Conservation (phyloP, 495 filamentous ascomycete genomes). For the Paragyromitra xinjiangensis region DNA sequence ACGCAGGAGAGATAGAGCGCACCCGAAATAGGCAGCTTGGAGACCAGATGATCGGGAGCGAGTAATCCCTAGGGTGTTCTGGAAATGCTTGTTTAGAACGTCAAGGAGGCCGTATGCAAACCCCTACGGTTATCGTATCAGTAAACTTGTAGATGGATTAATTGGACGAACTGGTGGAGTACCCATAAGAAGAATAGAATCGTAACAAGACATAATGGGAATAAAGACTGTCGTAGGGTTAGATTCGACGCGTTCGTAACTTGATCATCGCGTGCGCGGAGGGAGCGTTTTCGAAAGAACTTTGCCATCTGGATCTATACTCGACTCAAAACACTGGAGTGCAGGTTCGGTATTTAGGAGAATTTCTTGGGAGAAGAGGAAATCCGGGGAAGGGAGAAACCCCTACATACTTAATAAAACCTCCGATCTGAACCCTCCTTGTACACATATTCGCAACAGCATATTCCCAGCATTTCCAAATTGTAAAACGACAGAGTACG, state of each 20-base stretch:
- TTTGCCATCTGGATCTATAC: conserved; percentile 31
- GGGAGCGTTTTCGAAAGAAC: conserved; percentile 45
- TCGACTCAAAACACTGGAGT: neutral
- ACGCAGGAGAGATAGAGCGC: neutral
- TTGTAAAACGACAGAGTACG: neutral
- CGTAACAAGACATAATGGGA: conserved; percentile 50
- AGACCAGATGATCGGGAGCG: conserved; percentile 54
- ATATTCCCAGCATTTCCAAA: neutral
- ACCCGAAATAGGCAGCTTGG: conserved; percentile 57
- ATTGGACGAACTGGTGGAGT: neutral
- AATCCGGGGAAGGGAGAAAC: conserved; percentile 24
- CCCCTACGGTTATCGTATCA: conserved; percentile 29
- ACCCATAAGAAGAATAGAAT: conserved; percentile 56
- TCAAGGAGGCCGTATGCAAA: conserved; percentile 66
- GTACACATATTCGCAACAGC: neutral
- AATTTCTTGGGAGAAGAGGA: neutral
- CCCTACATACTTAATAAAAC: conserved; percentile 23
- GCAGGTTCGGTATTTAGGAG: neutral
- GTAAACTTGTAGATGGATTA: neutral
- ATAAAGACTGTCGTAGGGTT: conserved; percentile 49
- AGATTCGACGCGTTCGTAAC: conserved; percentile 52
- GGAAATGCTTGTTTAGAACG: conserved; percentile 67
- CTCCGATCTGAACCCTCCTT: neutral
- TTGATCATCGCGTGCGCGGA: conserved; percentile 47
- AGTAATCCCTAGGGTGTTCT: conserved; percentile 57